Evolutionary conservation across 169 alveolate genomes (phyloP).

Genomic region (Plasmodium cynomolgi): DNA sequence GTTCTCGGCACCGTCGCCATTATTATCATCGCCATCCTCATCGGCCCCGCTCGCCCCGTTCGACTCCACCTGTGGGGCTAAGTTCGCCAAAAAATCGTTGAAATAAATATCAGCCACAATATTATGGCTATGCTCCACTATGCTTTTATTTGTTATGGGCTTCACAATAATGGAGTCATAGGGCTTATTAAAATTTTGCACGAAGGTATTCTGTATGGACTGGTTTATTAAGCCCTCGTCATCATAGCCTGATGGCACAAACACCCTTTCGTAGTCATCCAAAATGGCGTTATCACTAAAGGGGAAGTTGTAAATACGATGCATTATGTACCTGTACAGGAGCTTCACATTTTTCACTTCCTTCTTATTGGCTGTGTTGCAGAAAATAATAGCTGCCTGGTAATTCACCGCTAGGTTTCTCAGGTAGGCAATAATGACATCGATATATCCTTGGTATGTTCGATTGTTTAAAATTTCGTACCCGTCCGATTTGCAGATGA

Average conservation of each 20-base stretch:
- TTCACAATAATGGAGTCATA: slow-evolving; percentile 62
- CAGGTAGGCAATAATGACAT: slow-evolving; percentile 44
- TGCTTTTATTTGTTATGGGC: slow-evolving; percentile 66
- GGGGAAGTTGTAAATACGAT: slow-evolving; percentile 32
- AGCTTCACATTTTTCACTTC: slow-evolving; percentile 37
- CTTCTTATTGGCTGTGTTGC: slow-evolving; percentile 48
- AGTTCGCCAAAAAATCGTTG: slow-evolving; percentile 42
- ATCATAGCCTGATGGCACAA: slow-evolving; percentile 70
- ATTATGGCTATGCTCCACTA: slow-evolving; percentile 62
- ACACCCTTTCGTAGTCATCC: slow-evolving; percentile 55
- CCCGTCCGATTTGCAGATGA: slow-evolving; percentile 70
- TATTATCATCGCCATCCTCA: background rate
- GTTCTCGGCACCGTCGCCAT: background rate
- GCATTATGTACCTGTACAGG: slow-evolving; percentile 55
- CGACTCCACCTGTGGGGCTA: background rate
- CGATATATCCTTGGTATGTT: slow-evolving; percentile 70
- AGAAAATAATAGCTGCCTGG: slow-evolving; percentile 59
- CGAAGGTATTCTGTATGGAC: slow-evolving; percentile 58
- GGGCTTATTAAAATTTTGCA: slow-evolving; percentile 55
- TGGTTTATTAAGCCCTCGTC: slow-evolving; percentile 35
- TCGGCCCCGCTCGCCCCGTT: background rate
- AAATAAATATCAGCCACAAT: slow-evolving; percentile 25
- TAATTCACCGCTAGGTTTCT: slow-evolving; percentile 45
- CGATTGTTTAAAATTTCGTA: slow-evolving; percentile 69
- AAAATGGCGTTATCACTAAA: slow-evolving; percentile 46